phyloP scores from a whole-genome alignment of 2,329 filamentous ascomycete genomes.

The Aspergillus novofumigatus region DNA sequence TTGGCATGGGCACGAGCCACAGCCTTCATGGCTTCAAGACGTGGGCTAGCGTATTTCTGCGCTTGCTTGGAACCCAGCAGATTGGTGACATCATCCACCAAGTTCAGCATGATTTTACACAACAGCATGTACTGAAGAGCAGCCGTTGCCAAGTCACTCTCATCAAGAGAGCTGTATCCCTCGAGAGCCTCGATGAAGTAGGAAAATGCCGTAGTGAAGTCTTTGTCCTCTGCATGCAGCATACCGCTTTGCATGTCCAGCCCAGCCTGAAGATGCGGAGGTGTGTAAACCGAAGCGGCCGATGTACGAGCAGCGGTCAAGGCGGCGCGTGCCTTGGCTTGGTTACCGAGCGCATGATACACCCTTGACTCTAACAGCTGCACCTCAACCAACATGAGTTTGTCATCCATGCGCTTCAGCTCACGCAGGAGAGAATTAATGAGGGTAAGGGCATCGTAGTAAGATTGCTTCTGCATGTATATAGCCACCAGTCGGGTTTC shows the following conservation, averaged over 20 bases:
- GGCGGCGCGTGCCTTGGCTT: slow-evolving; percentile 90
- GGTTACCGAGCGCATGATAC: slow-evolving; percentile 95
- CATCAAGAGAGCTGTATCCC: slow-evolving; percentile 91
- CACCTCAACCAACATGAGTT: slow-evolving; percentile 94
- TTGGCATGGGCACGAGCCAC: slow-evolving; percentile 94
- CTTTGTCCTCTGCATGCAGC: slow-evolving; percentile 96
- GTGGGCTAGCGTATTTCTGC: slow-evolving; percentile 90
- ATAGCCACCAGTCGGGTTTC: slow-evolving; percentile 91
- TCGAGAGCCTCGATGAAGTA: slow-evolving; percentile 99
- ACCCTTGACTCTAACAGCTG: slow-evolving; percentile 95
- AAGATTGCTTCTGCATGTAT: slow-evolving; percentile 95
- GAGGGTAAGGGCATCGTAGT: slow-evolving; percentile 93
- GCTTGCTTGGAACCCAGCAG: slow-evolving; percentile 96
- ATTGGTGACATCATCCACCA: slow-evolving; percentile 91
- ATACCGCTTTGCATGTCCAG: slow-evolving; percentile 99
- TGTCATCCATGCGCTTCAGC: slow-evolving; percentile 96
- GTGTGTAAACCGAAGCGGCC: slow-evolving; percentile 95
- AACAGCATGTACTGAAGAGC: slow-evolving; percentile 98
- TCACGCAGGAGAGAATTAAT: slow-evolving; percentile 96
- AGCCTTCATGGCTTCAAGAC: slow-evolving; percentile 98
- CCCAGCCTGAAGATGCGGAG: slow-evolving; percentile 88
- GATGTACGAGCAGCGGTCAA: slow-evolving; percentile 91
- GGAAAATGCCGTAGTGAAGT: slow-evolving; percentile 97
- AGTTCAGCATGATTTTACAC: slow-evolving; percentile 99
- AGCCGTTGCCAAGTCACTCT: slow-evolving; percentile 83